phyloP scores from a whole-genome alignment of 2,329 filamentous ascomycete genomes.

The Colletotrichum tropicale region DNA sequence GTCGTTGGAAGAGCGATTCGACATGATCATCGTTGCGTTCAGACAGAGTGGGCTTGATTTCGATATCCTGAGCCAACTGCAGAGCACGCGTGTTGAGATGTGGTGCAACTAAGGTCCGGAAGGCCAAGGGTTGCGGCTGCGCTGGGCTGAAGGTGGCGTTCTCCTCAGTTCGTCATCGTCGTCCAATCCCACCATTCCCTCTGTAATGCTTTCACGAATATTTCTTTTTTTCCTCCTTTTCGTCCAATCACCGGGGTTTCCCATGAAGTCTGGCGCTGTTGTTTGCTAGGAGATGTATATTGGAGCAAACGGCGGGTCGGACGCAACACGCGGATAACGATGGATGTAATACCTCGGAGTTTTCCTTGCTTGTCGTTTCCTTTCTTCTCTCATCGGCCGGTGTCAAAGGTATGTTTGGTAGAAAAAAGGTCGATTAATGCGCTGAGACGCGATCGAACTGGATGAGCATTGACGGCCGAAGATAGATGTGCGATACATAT shows the following conservation, averaged over 20 bases:
- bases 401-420: constrained; percentile 11
- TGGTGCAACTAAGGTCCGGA: constrained; percentile 34
- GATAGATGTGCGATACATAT: constrained; percentile 7
- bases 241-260: neutral
- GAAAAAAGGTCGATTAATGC: constrained; percentile 13
- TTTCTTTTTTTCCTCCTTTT: neutral
- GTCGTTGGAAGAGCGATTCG: constrained; percentile 39
- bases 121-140: constrained; percentile 1
- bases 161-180: neutral
- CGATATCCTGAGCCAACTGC: constrained; percentile 36
- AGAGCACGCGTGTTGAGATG: constrained; percentile 39
- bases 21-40: constrained; percentile 48
- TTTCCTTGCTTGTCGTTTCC: neutral
- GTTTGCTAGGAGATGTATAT: neutral
- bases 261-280: neutral
- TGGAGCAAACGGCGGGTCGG: neutral
- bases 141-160: neutral
- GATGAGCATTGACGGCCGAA: neutral
- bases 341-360: constrained; percentile 1
- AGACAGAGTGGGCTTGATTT: constrained; percentile 48
- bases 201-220: neutral
- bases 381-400: neutral
- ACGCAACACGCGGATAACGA: neutral
- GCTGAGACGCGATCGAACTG: neutral
- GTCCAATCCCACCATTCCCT: neutral